Evolutionary conservation across 2,329 filamentous ascomycete species (phyloP), one percentile per base, ranked within the genome.

Genomic region (Trichoderma atrobrunneum): DNA sequence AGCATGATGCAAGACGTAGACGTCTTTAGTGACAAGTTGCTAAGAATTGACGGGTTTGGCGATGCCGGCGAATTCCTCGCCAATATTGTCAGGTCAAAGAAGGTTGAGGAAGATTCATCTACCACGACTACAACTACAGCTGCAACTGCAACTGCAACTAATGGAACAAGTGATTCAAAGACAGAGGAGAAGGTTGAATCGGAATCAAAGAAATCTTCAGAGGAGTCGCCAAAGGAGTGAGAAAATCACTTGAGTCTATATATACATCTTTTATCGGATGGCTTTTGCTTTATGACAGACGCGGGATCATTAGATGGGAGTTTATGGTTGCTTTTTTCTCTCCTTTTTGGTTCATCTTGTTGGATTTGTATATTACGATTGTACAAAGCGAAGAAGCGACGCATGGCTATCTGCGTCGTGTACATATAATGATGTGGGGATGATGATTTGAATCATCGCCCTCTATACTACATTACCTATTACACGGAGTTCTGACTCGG

Each of bases 1-100:
- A 96, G 93, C 78, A 91, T 98, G 85, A 84, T 93, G 63, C 87
- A 87, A 61, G 94, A 97, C 78, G 87, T 93, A 18, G 89, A 94
- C 71, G 89, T 90, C 75, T 91, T 97, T 76, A 87, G 90, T 63
- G 83, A 86, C 1, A 91, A 90, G 75, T 86, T 97, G 7, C 87
- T 89, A 75, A 94, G 93, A 78, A 88, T 97, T 51, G 91, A 96
- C 67, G 94, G 93, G 1, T 93, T 93, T 72, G 91, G 88, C 11
- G 91, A 94, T 75, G 85, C 93, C 3, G 93, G 92, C 34, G 87
- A 91, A 43, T 87, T 90, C 74, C 85, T 98, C 6, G 82, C 90
- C 14, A 87, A 88, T 24, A 87, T 93, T 54, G 85, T 92, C 70
- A 87, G 87, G 72, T 83, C 85, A 14, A 95, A 93, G 80, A 80